These are phyloP conservation scores for Thuja plicata DNA, from an alignment of 83 land plant genomes.

Conservation along the genomic window DNA sequence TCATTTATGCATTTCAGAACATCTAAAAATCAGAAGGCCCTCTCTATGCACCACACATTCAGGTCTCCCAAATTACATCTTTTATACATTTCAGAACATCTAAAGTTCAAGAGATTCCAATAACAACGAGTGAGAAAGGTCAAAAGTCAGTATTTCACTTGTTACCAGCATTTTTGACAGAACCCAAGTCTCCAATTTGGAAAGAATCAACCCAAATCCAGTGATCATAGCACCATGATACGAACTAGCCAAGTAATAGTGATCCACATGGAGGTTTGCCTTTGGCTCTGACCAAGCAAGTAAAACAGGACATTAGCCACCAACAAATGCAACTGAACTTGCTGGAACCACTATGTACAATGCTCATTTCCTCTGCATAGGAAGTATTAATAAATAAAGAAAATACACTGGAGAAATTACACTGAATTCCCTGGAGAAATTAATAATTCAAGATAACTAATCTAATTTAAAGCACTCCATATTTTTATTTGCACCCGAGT, in stretches of 20 bases:
- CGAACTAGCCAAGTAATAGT: conserved; percentile 78
- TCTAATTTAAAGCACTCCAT: not conserved
- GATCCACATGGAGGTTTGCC: conserved; percentile 60
- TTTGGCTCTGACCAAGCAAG: conserved; percentile 24
- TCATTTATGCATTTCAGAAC: not conserved
- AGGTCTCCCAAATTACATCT: not conserved
- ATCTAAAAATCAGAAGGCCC: not conserved
- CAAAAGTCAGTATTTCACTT: not conserved
- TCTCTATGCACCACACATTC: not conserved
- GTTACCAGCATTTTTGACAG: conserved; percentile 35
- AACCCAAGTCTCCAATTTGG: conserved; percentile 45
- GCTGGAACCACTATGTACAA: not conserved
- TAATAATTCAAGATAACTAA: not conserved
- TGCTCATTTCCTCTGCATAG: not conserved
- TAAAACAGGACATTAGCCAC: not conserved
- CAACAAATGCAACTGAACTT: not conserved
- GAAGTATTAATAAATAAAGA: not conserved
- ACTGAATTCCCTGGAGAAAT: conserved; percentile 11
- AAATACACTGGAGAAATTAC: not conserved
- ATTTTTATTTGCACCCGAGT: not conserved
- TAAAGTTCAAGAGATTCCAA: not conserved
- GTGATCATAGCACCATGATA: conserved; percentile 86
- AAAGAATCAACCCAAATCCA: conserved; percentile 72
- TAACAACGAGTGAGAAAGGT: not conserved
- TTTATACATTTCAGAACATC: not conserved